phyloP scores from a whole-genome alignment of 352 stramenopile genomes.

The Thraustotheca clavata region DNA sequence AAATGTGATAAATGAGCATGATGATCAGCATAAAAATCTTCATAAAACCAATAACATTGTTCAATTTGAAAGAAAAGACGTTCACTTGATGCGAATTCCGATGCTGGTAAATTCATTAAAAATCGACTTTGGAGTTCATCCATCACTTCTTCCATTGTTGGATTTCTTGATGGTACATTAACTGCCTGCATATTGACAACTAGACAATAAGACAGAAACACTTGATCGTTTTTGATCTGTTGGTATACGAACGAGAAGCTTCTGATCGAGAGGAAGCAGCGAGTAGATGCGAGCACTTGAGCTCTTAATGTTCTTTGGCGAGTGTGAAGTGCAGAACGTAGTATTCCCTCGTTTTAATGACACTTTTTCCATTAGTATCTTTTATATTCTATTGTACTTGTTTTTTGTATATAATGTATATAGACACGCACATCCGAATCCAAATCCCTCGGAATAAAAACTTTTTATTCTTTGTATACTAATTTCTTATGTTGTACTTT shows the following conservation, averaged over 20 bases:
- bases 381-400: not conserved
- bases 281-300: not conserved
- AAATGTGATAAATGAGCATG: constrained; percentile 79
- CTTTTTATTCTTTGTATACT: no score
- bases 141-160: constrained; percentile 82
- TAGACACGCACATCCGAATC: not conserved
- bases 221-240: no score
- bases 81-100: constrained; percentile 84
- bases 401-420: not conserved
- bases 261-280: no score
- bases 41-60: constrained; percentile 97
- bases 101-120: constrained; percentile 89
- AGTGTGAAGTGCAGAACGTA: not conserved
- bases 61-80: constrained; percentile 98
- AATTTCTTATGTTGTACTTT: no score
- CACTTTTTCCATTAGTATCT: not conserved
- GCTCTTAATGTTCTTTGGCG: constrained; percentile 13
- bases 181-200: no score
- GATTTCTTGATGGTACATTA: constrained; percentile 17
- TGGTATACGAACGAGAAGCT: no score
- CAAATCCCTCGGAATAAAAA: not conserved
- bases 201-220: no score
- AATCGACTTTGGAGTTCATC: constrained; percentile 95
- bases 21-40: constrained; percentile 93
- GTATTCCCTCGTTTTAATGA: not conserved